Evolutionary conservation across 805 yeast genomes (phyloP).

Genomic region (Hanseniaspora clermontiae): DNA sequence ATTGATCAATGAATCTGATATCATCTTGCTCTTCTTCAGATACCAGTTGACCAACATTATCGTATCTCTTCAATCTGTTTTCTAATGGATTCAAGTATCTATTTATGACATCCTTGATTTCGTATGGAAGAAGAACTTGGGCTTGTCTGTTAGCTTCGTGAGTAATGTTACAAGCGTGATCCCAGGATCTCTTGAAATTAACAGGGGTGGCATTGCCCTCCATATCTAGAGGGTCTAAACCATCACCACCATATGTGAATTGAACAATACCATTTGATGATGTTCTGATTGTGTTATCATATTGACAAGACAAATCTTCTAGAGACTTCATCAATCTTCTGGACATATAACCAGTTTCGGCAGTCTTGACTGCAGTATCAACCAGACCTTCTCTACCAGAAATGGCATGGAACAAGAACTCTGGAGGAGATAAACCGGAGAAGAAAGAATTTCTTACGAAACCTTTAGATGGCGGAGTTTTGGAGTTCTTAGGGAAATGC

Average conservation of each 20-base stretch:
- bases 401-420: slow-evolving; percentile 93
- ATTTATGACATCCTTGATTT: slow-evolving; percentile 46
- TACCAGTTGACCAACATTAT: slow-evolving; percentile 53
- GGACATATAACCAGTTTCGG: slow-evolving; percentile 98
- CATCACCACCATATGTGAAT: slow-evolving; percentile 97
- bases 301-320: slow-evolving; percentile 87
- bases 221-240: slow-evolving; percentile 96
- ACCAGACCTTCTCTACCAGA: slow-evolving; percentile 99
- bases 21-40: slow-evolving; percentile 34
- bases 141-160: slow-evolving; percentile 36
- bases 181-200: slow-evolving; percentile 88
- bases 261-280: slow-evolving; percentile 95
- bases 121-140: slow-evolving; percentile 53
- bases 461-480: slow-evolving; percentile 96
- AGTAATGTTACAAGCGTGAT: slow-evolving; percentile 69
- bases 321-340: slow-evolving; percentile 94
- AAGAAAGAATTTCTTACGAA: slow-evolving; percentile 92
- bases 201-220: slow-evolving; percentile 98
- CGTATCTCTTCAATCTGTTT: slow-evolving; percentile 47
- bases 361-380: slow-evolving; percentile 98
- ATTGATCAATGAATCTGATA: slow-evolving; percentile 63
- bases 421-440: slow-evolving; percentile 91
- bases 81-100: slow-evolving; percentile 50
- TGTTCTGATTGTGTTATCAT: slow-evolving; percentile 89
- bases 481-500: slow-evolving; percentile 88